Evolutionary conservation across 495 filamentous ascomycete species (phyloP), one percentile per base, ranked within the genome.

Genomic region (Penicillium mononematosum): DNA sequence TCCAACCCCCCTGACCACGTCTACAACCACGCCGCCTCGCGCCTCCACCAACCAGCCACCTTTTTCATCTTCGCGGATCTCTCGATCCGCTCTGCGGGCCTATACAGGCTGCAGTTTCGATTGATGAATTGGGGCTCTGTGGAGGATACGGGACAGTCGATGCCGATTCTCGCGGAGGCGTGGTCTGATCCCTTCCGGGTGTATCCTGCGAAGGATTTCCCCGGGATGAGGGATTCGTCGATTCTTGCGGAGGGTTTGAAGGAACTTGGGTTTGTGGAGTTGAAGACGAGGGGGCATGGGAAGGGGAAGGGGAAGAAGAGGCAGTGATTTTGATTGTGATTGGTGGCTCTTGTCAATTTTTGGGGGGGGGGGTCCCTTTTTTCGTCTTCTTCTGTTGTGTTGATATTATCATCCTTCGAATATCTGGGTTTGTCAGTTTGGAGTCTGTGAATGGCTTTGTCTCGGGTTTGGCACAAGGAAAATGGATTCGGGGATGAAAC

Each of bases 21-120:
- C 7, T 58, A 58, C 22, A 65, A 58, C 29, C 16, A 52, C n/a
- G 22, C 43, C 10, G 63, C 66, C 1, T 61, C 60, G 9, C 60
- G 62, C 27, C 57, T 66, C 17, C 56, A 67, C 25, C 63, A 63
- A 22, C 71, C 72, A 3, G 68, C 76, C 8, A 73, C 71, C 8
- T 98, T 98, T 75, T 98, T 96, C 74, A 90, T 91, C 59, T 98
- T 98, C 66, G 88, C 91, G 0, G 94, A 98, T 68, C 82, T 98
- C 5, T 96, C 91, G 8, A 92, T 95, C 60, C 86, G 94, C 17
- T 92, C 89, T 1, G 89, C 91, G 11, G 94, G 94, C 1, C 73
- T 78, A 9, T 98, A 94, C 68, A 81, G 88, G 10, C 76, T 98
- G 20, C 84, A 88, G 45, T 98, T 97, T 66, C 84, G 86, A n/a